phyloP scores from a whole-genome alignment of 106 monocot genomes.

The Dendrobium huoshanense region DNA sequence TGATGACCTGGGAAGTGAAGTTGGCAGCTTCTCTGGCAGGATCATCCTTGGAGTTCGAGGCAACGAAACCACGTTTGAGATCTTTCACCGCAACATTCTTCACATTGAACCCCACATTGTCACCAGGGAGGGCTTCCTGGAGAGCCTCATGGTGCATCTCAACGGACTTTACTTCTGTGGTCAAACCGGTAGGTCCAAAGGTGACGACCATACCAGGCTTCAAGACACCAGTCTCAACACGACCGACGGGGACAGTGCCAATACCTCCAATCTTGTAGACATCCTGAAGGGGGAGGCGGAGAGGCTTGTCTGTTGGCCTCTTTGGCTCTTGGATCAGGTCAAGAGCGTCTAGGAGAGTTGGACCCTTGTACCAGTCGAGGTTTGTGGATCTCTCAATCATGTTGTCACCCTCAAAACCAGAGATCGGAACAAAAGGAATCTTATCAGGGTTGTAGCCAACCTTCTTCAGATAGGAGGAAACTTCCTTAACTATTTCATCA shows the following conservation, averaged over 20 bases:
- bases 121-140: slow-evolving; percentile 41
- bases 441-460: slow-evolving; percentile 64
- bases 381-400: slow-evolving; percentile 64
- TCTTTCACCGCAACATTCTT: slow-evolving; percentile 62
- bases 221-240: slow-evolving; percentile 48
- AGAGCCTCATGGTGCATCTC: slow-evolving; percentile 67
- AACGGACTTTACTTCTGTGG: slow-evolving; percentile 59
- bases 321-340: slow-evolving; percentile 47
- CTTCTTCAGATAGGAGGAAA: slow-evolving; percentile 57
- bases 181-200: slow-evolving; percentile 48
- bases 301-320: slow-evolving; percentile 54
- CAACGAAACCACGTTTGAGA: slow-evolving; percentile 54
- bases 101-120: slow-evolving; percentile 61
- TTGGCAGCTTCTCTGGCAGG: slow-evolving; percentile 49
- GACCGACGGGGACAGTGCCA: slow-evolving; percentile 44
- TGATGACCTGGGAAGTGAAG: slow-evolving; percentile 57
- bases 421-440: slow-evolving; percentile 53
- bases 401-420: slow-evolving; percentile 61
- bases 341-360: slow-evolving; percentile 52
- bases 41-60: slow-evolving; percentile 58
- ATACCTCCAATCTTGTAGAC: slow-evolving; percentile 66
- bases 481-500: slow-evolving; percentile 58
- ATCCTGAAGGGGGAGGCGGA: slow-evolving; percentile 56
- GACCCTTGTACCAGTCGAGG: slow-evolving; percentile 67
- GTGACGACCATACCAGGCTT: slow-evolving; percentile 55